Evolutionary conservation across 179 eudicot genomes (phyloP).

Genomic region (Beta macrorhiza): DNA sequence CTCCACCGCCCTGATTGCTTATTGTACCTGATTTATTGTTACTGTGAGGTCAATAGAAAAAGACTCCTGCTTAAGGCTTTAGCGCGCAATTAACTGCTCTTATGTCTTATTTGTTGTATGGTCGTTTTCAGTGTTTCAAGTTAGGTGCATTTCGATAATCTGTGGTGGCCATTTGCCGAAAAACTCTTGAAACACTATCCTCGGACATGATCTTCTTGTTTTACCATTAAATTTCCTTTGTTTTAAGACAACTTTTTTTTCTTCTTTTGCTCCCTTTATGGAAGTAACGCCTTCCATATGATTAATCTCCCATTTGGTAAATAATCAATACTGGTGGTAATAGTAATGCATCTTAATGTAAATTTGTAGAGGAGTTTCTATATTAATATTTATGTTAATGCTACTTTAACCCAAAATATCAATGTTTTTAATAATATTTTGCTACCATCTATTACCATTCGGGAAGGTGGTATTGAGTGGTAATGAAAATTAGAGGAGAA

Average conservation of each 20-base stretch:
- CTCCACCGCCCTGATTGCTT: constrained; percentile 3
- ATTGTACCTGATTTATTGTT: constrained; percentile 15
- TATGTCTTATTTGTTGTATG: constrained; percentile 8
- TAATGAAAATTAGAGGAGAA: too few relatives aligned
- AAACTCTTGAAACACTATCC: background rate
- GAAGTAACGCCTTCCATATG: background rate
- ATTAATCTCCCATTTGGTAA: background rate
- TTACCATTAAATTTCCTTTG: background rate
- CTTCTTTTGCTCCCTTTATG: background rate
- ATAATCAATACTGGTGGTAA: too few relatives aligned
- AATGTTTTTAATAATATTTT: too few relatives aligned
- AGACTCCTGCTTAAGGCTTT: constrained; percentile 9
- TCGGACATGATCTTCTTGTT: background rate
- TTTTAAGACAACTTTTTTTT: background rate
- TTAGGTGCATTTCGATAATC: constrained; percentile 18
- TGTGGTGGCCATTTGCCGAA: constrained; percentile 6
- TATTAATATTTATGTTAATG: too few relatives aligned
- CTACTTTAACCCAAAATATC: too few relatives aligned
- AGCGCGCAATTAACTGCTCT: background rate
- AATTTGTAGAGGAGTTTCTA: too few relatives aligned
- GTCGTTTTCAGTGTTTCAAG: constrained; percentile 15
- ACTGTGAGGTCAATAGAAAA: constrained; percentile 9
- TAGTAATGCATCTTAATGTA: too few relatives aligned
- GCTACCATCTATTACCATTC: too few relatives aligned
- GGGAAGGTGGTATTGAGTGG: too few relatives aligned